phyloP scores from a whole-genome alignment of 2,329 filamentous ascomycete species.

The Coniochaeta sp. region DNA sequence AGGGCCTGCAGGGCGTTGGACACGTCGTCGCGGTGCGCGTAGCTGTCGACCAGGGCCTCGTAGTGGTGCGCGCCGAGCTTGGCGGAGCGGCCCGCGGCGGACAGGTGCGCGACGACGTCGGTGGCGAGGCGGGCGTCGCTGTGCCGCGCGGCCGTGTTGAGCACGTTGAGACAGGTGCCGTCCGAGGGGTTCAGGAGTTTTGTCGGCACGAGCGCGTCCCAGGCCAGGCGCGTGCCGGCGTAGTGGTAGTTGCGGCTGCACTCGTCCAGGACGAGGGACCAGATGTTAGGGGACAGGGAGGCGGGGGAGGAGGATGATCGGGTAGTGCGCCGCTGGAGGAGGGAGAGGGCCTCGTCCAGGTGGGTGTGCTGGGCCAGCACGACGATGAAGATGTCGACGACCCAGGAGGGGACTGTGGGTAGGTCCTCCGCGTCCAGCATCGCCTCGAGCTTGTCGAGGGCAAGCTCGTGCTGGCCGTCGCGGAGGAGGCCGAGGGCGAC shows the following conservation, averaged over 20 bases:
- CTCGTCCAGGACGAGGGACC: slow-evolving; percentile 68
- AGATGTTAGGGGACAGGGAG: slow-evolving; percentile 41
- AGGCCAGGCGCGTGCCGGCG: slow-evolving; percentile 60
- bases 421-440: slow-evolving; percentile 52
- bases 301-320: slow-evolving; percentile 5
- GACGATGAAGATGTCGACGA: slow-evolving; percentile 72
- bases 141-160: slow-evolving; percentile 63
- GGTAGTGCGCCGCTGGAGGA: slow-evolving; percentile 54
- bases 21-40: slow-evolving; percentile 54
- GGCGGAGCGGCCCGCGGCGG: slow-evolving; percentile 46
- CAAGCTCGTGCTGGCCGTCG: slow-evolving; percentile 77
- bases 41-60: slow-evolving; percentile 68
- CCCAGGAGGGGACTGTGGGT: slow-evolving; percentile 59
- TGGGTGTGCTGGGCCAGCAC: slow-evolving; percentile 65
- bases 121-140: slow-evolving; percentile 64
- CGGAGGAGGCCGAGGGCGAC: slow-evolving; percentile 69
- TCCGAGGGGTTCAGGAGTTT: slow-evolving; percentile 32
- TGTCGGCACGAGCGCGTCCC: slow-evolving; percentile 46
- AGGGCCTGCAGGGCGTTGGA: slow-evolving; percentile 61
- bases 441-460: slow-evolving; percentile 60
- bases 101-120: slow-evolving; percentile 61
- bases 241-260: slow-evolving; percentile 60
- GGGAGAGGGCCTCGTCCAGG: slow-evolving; percentile 65
- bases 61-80: slow-evolving; percentile 64
- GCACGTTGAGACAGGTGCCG: slow-evolving; percentile 41